These are phyloP conservation scores for Onygenales sp. DNA, from an alignment of 2,329 filamentous ascomycete genomes.

Conservation along the genomic window DNA sequence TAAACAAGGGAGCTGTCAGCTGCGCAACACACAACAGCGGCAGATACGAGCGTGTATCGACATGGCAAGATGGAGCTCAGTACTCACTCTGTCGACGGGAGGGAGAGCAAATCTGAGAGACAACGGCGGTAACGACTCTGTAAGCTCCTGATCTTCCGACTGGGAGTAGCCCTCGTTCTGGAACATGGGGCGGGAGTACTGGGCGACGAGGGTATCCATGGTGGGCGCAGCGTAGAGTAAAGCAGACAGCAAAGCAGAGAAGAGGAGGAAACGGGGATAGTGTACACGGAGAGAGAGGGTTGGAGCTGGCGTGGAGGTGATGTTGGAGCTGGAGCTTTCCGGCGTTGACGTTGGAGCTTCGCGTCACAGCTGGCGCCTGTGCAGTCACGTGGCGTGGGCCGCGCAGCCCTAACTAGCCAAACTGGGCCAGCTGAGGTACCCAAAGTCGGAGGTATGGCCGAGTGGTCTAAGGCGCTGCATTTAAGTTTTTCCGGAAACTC, in stretches of 20 bases:
- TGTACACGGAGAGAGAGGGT: constrained; percentile 1
- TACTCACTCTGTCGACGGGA: constrained; percentile 69
- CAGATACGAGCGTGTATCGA: not conserved
- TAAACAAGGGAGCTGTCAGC: constrained; percentile 25
- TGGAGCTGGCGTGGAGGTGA: not conserved
- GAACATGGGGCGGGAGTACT: constrained; percentile 73
- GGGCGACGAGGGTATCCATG: constrained; percentile 91
- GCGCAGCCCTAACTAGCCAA: not conserved
- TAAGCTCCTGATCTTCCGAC: constrained; percentile 65
- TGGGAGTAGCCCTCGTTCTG: constrained; percentile 62
- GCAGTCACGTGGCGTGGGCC: constrained; percentile 16
- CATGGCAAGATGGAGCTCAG: not conserved
- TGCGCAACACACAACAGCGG: not conserved
- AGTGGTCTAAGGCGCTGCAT: constrained; percentile 5
- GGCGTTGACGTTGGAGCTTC: not conserved
- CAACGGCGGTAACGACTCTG: constrained; percentile 61
- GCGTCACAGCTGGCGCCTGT: constrained; percentile 20
- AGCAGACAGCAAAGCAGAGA: not conserved
- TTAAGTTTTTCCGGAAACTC: constrained; percentile 1
- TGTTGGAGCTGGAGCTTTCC: not conserved
- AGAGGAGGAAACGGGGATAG: not conserved
- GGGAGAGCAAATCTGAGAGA: constrained; percentile 93
- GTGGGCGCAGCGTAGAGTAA: not conserved
- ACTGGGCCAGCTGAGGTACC: not conserved
- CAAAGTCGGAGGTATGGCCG: constrained; percentile 2